Evolutionary conservation across 495 filamentous ascomycete genomes (phyloP).

Genomic region (Evernia prunastri): DNA sequence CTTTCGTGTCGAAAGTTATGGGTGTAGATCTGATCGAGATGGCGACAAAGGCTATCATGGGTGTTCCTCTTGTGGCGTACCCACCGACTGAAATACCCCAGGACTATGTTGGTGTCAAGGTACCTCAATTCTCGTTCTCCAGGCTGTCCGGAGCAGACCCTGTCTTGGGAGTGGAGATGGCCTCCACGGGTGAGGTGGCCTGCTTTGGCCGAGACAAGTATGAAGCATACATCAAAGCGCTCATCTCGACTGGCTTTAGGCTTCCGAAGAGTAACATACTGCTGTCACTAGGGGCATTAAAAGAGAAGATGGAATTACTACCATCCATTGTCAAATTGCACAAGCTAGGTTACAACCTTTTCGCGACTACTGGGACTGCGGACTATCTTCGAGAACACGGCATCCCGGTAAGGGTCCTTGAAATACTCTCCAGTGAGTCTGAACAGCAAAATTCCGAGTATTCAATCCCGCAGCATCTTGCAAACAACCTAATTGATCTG

Average conservation of each 20-base stretch:
- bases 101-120: slow-evolving; percentile 92
- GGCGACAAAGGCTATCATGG: slow-evolving; percentile 96
- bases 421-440: slow-evolving; percentile 63
- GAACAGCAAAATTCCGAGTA: slow-evolving; percentile 90
- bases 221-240: slow-evolving; percentile 92
- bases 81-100: slow-evolving; percentile 66
- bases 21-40: slow-evolving; percentile 96
- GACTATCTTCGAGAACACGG: slow-evolving; percentile 91
- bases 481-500: slow-evolving; percentile 94
- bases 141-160: slow-evolving; percentile 93
- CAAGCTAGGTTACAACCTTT: slow-evolving; percentile 85
- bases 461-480: slow-evolving; percentile 88
- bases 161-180: slow-evolving; percentile 97
- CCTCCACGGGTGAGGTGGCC: slow-evolving; percentile 95
- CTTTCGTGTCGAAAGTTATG: slow-evolving; percentile 98
- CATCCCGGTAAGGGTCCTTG: slow-evolving; percentile 83
- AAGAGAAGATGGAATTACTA: slow-evolving; percentile 95
- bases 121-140: slow-evolving; percentile 98
- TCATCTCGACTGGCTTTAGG: slow-evolving; percentile 92
- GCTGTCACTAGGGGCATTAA: slow-evolving; percentile 91
- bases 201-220: slow-evolving; percentile 95
- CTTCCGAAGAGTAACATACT: slow-evolving; percentile 94
- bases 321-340: slow-evolving; percentile 85
- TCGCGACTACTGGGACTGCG: slow-evolving; percentile 90
- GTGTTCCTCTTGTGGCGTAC: slow-evolving; percentile 72